Percentiles rank a stretch among this genome's conserved stretches.
Evolutionary conservation across 345 rosid species (phyloP).

Genomic region (Reutealis trisperma): DNA sequence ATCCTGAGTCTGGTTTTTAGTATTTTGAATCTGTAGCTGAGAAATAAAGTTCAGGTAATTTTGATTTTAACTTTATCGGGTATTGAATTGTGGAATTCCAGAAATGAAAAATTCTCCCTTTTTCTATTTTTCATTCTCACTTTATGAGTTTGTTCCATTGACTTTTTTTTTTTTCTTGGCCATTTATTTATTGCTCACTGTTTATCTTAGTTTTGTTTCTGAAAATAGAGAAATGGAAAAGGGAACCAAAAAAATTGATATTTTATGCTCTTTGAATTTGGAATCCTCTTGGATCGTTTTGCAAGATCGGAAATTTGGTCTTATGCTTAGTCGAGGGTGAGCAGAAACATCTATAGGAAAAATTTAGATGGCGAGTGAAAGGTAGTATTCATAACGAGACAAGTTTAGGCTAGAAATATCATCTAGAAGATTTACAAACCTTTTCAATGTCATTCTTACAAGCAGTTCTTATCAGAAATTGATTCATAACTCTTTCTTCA

Average conservation of each 20-base stretch:
- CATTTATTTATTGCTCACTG: background rate
- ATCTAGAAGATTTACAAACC: background rate
- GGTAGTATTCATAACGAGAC: background rate
- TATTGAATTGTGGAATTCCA: background rate
- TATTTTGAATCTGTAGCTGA: background rate
- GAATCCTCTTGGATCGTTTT: background rate
- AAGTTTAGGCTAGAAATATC: background rate
- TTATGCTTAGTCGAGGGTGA: background rate
- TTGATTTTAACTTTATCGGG: background rate
- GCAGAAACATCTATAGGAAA: background rate
- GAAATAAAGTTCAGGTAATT: background rate
- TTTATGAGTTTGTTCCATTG: background rate
- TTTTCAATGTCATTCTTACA: background rate
- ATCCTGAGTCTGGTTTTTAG: slow-evolving; percentile 19
- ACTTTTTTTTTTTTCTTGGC: background rate
- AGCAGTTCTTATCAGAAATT: background rate
- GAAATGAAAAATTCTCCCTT: background rate
- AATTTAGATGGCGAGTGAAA: background rate
- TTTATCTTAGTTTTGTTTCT: background rate
- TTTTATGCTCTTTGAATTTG: background rate
- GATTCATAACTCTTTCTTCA: background rate
- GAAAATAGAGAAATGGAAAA: background rate
- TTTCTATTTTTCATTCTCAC: background rate
- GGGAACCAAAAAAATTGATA: background rate
- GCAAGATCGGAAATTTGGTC: background rate